Percentiles rank a stretch among this genome's conserved stretches.
phyloP scores from a whole-genome alignment of 805 yeast species.

The Candida boleticola region DNA sequence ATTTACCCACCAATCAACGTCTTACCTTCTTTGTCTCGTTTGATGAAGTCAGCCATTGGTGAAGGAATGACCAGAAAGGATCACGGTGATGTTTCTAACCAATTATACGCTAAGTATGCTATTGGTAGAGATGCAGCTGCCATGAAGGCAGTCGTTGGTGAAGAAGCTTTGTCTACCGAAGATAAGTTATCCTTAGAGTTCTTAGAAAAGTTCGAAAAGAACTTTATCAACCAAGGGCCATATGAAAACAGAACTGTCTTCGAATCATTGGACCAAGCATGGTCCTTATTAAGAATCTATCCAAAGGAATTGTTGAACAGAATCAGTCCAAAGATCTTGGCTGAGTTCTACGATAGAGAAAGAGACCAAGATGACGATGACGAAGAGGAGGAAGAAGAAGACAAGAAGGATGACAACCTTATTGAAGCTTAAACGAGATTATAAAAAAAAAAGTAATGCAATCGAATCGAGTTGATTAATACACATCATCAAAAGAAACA shows the following conservation, averaged over 20 bases:
- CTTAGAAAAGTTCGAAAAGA: slow-evolving; percentile 95
- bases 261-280: slow-evolving; percentile 95
- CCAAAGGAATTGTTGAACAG: slow-evolving; percentile 99
- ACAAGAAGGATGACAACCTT: slow-evolving; percentile 28
- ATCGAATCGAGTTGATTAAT: not conserved
- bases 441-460: not conserved
- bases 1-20: slow-evolving; percentile 98
- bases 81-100: slow-evolving; percentile 99
- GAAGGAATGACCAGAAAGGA: slow-evolving; percentile 99
- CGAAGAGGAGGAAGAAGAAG: slow-evolving; percentile 34
- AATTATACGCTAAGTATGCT: slow-evolving; percentile 97
- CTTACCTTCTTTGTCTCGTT: slow-evolving; percentile 93
- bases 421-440: slow-evolving; percentile 43
- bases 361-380: slow-evolving; percentile 63
- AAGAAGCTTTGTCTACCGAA: slow-evolving; percentile 96
- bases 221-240: slow-evolving; percentile 94
- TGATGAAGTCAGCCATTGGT: slow-evolving; percentile 99
- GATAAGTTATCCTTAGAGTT: slow-evolving; percentile 97
- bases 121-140: slow-evolving; percentile 99
- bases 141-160: slow-evolving; percentile 99
- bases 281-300: slow-evolving; percentile 96
- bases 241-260: slow-evolving; percentile 93
- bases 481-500: no score
- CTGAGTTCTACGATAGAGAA: slow-evolving; percentile 92
- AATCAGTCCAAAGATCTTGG: slow-evolving; percentile 94